Evolutionary conservation across 2,329 filamentous ascomycete genomes (phyloP), one percentile per base, ranked within the genome.

Genomic region (Emydomyces testavorans): DNA sequence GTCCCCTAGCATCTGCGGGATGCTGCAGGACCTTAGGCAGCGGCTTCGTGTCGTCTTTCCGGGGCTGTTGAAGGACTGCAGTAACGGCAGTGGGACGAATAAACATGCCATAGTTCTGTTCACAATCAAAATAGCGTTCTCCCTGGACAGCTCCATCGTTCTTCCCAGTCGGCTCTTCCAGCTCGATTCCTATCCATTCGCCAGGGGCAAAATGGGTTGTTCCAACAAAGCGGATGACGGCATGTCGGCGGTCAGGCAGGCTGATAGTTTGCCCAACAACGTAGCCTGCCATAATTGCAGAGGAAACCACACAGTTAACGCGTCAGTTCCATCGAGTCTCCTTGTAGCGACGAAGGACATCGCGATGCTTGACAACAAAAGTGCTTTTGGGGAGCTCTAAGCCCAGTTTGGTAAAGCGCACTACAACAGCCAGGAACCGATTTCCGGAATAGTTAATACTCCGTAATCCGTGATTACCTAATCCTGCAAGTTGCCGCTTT

Each of bases 121-220:
- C 64, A 57, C 90, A 96, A 42, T 89, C 79, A 58, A 94, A 96
- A 63, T 96, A 96, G 16, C 86, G 75, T 61, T 86, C 78, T 52
- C 87, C 89, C 64, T 90, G 79, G 39, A 96, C 86, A 48, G 84
- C 83, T 54, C 90, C 90, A 73, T 96, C 87, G 59, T 96, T 96
- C 71, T 96, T 96, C 26, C 92, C 90, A 16, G 76, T 78, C 46
- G 81, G 73, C 39, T 86, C 83, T 45, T 87, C 80, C 49, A 96
- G 77, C 70, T 94, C 89, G 51, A 96, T 78, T 54, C 90, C 90
- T 50, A 95, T 74, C 87, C 89, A 96, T 52, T 85, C 80, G 53
- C 89, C 90, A 4, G 75, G 71, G 50, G 87, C 80, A 67, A 96
- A 94, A 57, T 77, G 71, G 31, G 90, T 87, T 48, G 76, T 71